Base-by-base conservation (phyloP, 1,284 basidiomycete species). In the Microbotryomycetes sp. region DNA sequence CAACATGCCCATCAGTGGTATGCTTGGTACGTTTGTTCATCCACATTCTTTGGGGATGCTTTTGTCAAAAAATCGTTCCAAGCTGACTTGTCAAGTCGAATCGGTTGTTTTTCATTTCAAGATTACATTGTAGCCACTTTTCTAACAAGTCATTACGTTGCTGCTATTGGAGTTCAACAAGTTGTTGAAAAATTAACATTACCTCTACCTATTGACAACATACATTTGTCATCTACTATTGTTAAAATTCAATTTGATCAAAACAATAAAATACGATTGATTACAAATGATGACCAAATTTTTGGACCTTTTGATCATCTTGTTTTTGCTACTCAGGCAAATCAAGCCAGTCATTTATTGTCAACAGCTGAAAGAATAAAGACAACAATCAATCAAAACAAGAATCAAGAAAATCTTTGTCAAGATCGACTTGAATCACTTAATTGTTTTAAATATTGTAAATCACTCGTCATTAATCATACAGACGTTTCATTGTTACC, bases 321-420 rank as follows among this genome's bases (percentile, higher is more conserved):
- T 56, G 76, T 88, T 15, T 78, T 88, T 58, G 86, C 85, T 2
- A 87, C 86, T 0, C 85, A 86, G 71, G 86, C 86, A 2, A 81
- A 81, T 56, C 80, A 81, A 19, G 85, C 84, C 5, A 74, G 78
- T 7, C 76, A 78, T 5, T 73, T 85, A 6, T 74, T 85, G 50
- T 72, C 77, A 71, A 26, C 62, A 72, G 47, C 70, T 54, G 56
- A 74, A 9, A 9, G 36, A 12, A n/a, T n/a, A n/a, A n/a, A n/a
- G n/a, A n/a, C n/a, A n/a, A 63, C 71, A 46, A 49, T 55, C 6
- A 59, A 58, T 26, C 56, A 62, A 49, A 56, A 59, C 32, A 62
- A 71, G 52, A n/a, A n/a, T n/a, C n/a, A n/a, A n/a, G n/a, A n/a
- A n/a, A n/a, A n/a, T n/a, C n/a, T n/a, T n/a, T n/a, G n/a, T n/a